Percentiles rank a stretch among this genome's conserved stretches.
Evolutionary conservation across 495 filamentous ascomycete genomes (phyloP).

Genomic region (Hypoxylon fuscum): DNA sequence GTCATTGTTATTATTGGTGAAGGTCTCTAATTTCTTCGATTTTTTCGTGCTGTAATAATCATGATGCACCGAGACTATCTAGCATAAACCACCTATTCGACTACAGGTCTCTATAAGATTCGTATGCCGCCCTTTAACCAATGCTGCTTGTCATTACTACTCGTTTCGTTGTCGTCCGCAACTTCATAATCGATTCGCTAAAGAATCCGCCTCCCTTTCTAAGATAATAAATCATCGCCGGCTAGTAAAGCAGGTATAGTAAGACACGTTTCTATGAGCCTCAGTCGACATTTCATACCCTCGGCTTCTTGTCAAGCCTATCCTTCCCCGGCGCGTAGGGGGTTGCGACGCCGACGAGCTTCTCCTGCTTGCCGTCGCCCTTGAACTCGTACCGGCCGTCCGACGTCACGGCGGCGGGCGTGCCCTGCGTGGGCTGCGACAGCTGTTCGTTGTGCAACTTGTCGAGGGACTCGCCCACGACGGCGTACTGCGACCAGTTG

Average conservation of each 20-base stretch:
- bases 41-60: neutral
- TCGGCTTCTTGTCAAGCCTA: slow-evolving; percentile 64
- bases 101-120: too few species aligned
- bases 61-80: neutral
- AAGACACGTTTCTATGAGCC: neutral
- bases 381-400: slow-evolving; percentile 54
- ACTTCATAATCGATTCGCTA: slow-evolving; percentile 9
- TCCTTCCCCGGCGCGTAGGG: slow-evolving; percentile 79
- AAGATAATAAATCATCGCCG: too few species aligned
- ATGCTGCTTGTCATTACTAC: neutral
- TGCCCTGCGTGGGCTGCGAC: slow-evolving; percentile 66
- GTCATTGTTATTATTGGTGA: neutral
- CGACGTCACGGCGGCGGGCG: slow-evolving; percentile 53
- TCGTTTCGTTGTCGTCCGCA: slow-evolving; percentile 14
- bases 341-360: slow-evolving; percentile 67
- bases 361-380: slow-evolving; percentile 37
- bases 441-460: slow-evolving; percentile 83
- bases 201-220: too few species aligned
- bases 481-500: slow-evolving; percentile 90
- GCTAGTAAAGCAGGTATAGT: neutral
- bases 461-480: slow-evolving; percentile 82
- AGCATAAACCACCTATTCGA: slow-evolving; percentile 2
- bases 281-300: slow-evolving; percentile 44
- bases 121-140: too few species aligned
- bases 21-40: neutral